These are phyloP conservation scores for Starmerella bombicola DNA, from an alignment of 805 yeast species.

Conservation along the genomic window DNA sequence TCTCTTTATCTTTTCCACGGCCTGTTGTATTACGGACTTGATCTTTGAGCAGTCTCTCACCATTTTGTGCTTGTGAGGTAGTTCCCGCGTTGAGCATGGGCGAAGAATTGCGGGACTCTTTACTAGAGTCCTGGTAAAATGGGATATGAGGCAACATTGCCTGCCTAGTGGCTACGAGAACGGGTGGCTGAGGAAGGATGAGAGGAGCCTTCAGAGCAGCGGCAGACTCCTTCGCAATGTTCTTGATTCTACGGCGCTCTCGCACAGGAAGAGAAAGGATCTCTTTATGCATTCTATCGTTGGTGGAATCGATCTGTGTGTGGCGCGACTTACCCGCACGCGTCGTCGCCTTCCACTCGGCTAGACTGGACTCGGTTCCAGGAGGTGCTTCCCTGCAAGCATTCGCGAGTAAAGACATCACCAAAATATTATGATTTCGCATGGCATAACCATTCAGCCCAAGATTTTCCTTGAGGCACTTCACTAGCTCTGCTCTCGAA, in stretches of 20 bases:
- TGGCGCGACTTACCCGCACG: conserved; percentile 34
- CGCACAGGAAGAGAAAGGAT: conserved; percentile 73
- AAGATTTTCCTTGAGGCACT: conserved; percentile 45
- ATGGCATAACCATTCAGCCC: conserved; percentile 30
- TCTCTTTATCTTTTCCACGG: not conserved
- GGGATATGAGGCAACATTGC: conserved; percentile 77
- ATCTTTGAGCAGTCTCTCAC: not conserved
- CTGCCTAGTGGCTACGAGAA: conserved; percentile 31
- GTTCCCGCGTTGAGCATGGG: not conserved
- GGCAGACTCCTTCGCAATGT: conserved; percentile 64
- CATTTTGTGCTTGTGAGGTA: not conserved
- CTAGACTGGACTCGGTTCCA: conserved; percentile 34
- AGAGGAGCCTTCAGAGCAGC: conserved; percentile 39
- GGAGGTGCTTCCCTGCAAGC: conserved; percentile 64
- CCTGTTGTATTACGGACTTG: too few species aligned
- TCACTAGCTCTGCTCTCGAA: conserved; percentile 60
- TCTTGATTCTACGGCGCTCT: conserved; percentile 75
- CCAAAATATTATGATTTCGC: conserved; percentile 68
- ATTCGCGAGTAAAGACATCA: conserved; percentile 73
- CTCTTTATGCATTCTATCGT: conserved; percentile 73
- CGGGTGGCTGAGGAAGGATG: conserved; percentile 25
- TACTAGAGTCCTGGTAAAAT: conserved; percentile 33
- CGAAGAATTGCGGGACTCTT: not conserved
- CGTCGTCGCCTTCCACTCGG: conserved; percentile 28
- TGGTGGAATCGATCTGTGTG: conserved; percentile 37